Conservation (phyloP, 2,329 filamentous ascomycete species). For the Pseudogymnoascus sp. region DNA sequence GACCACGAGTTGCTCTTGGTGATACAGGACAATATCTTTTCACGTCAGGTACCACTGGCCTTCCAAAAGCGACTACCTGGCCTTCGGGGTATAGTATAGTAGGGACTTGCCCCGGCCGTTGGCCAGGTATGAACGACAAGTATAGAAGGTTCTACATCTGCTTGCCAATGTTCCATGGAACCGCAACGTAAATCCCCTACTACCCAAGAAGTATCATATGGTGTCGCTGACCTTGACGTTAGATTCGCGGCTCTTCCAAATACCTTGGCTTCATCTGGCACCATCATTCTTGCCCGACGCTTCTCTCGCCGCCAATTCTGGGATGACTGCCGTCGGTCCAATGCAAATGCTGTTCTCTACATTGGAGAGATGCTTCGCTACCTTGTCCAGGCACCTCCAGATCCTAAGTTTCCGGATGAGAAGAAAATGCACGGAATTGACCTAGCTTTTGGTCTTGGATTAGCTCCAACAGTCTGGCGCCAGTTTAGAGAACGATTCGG, state of each 20-base stretch:
- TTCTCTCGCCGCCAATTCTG: neutral
- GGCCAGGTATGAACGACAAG: neutral
- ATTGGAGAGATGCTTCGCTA: neutral
- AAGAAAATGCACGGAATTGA: neutral
- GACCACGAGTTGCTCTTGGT: neutral
- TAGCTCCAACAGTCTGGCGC: neutral
- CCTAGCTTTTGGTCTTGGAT: neutral
- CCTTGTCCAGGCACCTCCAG: neutral
- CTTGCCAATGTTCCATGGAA: neutral
- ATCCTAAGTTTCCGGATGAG: neutral
- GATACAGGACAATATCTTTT: conserved; percentile 46
- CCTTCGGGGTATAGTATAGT: neutral
- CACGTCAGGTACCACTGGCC: conserved; percentile 68
- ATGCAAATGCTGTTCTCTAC: neutral
- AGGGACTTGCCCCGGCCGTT: neutral
- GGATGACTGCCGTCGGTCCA: neutral
- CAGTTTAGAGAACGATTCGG: neutral
- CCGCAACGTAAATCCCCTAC: neutral
- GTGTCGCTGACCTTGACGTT: neutral
- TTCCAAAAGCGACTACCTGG: conserved; percentile 67
- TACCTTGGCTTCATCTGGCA: neutral
- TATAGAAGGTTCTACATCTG: neutral
- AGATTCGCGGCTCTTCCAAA: neutral
- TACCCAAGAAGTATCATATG: neutral
- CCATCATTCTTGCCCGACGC: neutral